Conservation (phyloP, 129 eudicot genomes). For the Flaveria ramosissima region DNA sequence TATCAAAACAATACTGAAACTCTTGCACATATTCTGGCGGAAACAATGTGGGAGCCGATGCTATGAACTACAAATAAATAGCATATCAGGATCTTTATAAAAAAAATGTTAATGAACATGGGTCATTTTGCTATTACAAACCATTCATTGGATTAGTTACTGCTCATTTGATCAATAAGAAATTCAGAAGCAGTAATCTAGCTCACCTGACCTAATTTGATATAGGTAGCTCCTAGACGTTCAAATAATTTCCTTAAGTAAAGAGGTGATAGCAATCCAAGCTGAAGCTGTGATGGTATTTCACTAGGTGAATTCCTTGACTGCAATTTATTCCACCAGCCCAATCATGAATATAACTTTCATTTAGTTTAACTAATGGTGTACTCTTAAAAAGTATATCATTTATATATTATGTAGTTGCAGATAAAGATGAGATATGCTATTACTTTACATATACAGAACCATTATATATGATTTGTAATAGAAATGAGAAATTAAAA, state of each 20-base stretch:
- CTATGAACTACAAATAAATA: slow-evolving; percentile 68
- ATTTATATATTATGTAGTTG: neutral
- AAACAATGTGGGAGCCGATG: slow-evolving; percentile 95
- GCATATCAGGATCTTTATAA: slow-evolving; percentile 18
- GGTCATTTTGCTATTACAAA: neutral
- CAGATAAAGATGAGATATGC: slow-evolving; percentile 1
- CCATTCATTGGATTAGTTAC: neutral
- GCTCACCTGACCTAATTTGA: slow-evolving; percentile 94
- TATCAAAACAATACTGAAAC: slow-evolving; percentile 91
- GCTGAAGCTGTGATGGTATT: slow-evolving; percentile 74
- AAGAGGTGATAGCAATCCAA: slow-evolving; percentile 85
- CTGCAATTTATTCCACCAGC: slow-evolving; percentile 40
- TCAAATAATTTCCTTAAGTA: slow-evolving; percentile 88
- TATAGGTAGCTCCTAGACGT: slow-evolving; percentile 95
- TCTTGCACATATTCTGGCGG: slow-evolving; percentile 92
- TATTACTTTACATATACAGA: neutral
- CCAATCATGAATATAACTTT: slow-evolving; percentile 19
- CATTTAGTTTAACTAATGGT: neutral
- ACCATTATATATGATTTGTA: neutral
- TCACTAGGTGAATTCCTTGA: slow-evolving; percentile 58
- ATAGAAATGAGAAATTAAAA: slow-evolving; percentile 6
- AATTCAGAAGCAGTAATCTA: slow-evolving; percentile 18
- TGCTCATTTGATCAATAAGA: neutral
- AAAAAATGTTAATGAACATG: neutral
- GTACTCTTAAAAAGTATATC: neutral